A percentile compares a stretch with the other conserved stretches of the same genome.
phyloP scores from a whole-genome alignment of 2,329 filamentous ascomycete species.

The Septoria linicola region DNA sequence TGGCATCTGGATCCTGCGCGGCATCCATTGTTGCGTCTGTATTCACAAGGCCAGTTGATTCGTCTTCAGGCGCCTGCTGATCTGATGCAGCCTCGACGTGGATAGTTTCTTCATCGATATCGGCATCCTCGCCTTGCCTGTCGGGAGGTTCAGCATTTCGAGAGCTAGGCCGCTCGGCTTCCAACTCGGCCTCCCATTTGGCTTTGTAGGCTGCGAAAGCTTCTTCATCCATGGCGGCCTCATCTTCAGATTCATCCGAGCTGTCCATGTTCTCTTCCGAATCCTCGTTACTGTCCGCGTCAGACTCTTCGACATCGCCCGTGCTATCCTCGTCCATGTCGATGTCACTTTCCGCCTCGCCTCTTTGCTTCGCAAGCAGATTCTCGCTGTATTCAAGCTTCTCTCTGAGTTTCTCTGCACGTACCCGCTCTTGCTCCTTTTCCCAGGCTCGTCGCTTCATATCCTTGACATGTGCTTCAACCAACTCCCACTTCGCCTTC shows the following conservation, averaged over 20 bases:
- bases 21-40: neutral
- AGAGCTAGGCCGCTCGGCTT: slow-evolving; percentile 31
- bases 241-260: slow-evolving; percentile 43
- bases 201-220: slow-evolving; percentile 34
- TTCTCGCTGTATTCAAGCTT: slow-evolving; percentile 35
- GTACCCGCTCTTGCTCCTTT: slow-evolving; percentile 64
- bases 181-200: slow-evolving; percentile 26
- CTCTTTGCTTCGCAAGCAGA: slow-evolving; percentile 35
- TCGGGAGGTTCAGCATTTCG: slow-evolving; percentile 32
- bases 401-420: slow-evolving; percentile 70
- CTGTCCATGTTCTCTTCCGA: slow-evolving; percentile 35
- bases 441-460: slow-evolving; percentile 58
- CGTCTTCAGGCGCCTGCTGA: neutral
- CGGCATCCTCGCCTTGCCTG: slow-evolving; percentile 27
- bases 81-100: neutral
- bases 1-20: slow-evolving; percentile 5
- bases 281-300: slow-evolving; percentile 34
- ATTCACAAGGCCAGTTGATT: neutral
- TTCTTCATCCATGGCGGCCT: slow-evolving; percentile 57
- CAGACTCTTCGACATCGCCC: slow-evolving; percentile 33
- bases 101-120: neutral
- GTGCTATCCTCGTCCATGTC: slow-evolving; percentile 33
- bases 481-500: slow-evolving; percentile 60
- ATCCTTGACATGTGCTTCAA: slow-evolving; percentile 58
- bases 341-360: slow-evolving; percentile 32